Conservation (phyloP, 176 grass and related monocot genomes). For the Leersia perrieri region DNA sequence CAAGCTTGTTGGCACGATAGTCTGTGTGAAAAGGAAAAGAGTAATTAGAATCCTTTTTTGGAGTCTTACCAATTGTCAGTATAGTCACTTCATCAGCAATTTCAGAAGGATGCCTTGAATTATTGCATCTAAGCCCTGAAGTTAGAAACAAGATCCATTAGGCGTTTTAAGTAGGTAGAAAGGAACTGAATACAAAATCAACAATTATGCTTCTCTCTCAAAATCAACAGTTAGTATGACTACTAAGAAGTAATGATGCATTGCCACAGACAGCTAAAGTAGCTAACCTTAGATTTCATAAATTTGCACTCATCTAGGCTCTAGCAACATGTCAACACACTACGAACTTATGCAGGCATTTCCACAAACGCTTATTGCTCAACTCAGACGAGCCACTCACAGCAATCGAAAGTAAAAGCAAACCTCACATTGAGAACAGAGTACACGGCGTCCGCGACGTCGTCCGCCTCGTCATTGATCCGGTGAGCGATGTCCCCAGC, state of each 20-base stretch:
- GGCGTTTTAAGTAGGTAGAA: background rate
- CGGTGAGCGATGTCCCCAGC: constrained; percentile 62
- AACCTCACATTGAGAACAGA: constrained; percentile 70
- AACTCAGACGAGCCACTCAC: background rate
- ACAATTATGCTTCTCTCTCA: background rate
- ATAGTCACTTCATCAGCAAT: background rate
- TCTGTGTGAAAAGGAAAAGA: constrained; percentile 45
- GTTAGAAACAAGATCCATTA: background rate
- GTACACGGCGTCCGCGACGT: constrained; percentile 68
- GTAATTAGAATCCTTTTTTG: constrained; percentile 20
- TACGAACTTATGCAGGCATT: background rate
- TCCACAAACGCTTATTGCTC: background rate
- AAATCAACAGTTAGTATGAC: background rate
- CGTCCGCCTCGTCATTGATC: constrained; percentile 62
- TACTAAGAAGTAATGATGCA: background rate
- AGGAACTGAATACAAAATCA: background rate
- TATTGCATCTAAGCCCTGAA: background rate
- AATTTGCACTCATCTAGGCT: background rate
- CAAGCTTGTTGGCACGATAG: constrained; percentile 61
- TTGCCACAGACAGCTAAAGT: constrained; percentile 34
- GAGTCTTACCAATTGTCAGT: background rate
- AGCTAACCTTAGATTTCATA: background rate
- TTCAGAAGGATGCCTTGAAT: background rate
- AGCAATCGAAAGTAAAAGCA: background rate
- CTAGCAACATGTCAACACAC: background rate